Conservation (phyloP, 2,329 filamentous ascomycete species). For the Orbilia oligospora region DNA sequence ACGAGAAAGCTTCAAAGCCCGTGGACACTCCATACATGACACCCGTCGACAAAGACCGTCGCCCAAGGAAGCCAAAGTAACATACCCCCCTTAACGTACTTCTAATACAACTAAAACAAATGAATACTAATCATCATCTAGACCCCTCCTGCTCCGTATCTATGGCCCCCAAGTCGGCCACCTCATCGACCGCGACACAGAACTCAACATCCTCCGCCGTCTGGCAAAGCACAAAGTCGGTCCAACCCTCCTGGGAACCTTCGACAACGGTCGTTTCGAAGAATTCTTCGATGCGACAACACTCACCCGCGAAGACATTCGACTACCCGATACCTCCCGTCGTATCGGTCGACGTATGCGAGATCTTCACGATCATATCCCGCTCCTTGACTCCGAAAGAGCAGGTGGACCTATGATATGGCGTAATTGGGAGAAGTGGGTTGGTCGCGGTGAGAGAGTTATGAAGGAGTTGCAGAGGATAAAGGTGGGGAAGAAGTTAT, state of each 20-base stretch:
- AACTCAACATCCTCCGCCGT: constrained; percentile 86
- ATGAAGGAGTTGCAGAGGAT: constrained; percentile 72
- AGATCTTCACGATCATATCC: constrained; percentile 93
- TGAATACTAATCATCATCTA: constrained; percentile 62
- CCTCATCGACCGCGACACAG: constrained; percentile 91
- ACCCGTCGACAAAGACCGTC: constrained; percentile 37
- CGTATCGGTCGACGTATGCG: constrained; percentile 98
- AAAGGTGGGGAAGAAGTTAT: constrained; percentile 75
- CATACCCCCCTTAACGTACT: too few relatives aligned
- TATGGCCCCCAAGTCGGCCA: constrained; percentile 97
- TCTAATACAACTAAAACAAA: neutral
- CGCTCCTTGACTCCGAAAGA: constrained; percentile 83
- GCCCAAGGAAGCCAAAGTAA: constrained; percentile 44
- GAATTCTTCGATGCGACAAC: constrained; percentile 86
- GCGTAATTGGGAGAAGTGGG: constrained; percentile 96
- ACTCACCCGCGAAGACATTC: constrained; percentile 81
- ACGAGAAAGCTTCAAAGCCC: constrained; percentile 37
- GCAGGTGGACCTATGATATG: constrained; percentile 85
- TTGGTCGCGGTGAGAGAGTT: constrained; percentile 73
- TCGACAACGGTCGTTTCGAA: constrained; percentile 94
- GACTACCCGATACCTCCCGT: constrained; percentile 84
- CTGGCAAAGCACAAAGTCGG: constrained; percentile 94
- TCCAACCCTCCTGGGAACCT: constrained; percentile 89
- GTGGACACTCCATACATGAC: constrained; percentile 56
- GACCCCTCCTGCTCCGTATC: constrained; percentile 87